These are phyloP conservation scores for Hypoxylon sp. DNA, from an alignment of 2,329 filamentous ascomycete species.

Conservation along the genomic window DNA sequence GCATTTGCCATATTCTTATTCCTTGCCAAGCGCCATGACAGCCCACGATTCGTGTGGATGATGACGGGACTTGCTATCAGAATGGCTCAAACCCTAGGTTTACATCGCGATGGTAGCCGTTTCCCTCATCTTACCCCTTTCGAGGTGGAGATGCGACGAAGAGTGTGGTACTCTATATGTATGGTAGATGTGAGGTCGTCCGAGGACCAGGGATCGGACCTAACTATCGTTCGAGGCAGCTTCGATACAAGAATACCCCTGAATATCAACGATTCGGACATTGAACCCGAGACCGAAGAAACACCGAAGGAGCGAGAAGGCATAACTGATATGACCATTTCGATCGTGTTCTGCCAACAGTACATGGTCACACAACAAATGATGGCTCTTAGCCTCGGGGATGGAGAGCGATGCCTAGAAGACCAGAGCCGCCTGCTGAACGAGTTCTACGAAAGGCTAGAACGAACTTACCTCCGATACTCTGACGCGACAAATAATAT, in stretches of 20 bases:
- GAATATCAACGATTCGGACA: constrained; percentile 66
- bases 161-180: constrained; percentile 74
- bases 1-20: constrained; percentile 67
- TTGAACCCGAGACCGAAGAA: constrained; percentile 56
- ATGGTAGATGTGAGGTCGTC: constrained; percentile 72
- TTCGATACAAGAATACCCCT: constrained; percentile 71
- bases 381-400: constrained; percentile 53
- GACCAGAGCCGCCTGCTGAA: constrained; percentile 56
- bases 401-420: constrained; percentile 54
- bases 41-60: constrained; percentile 66
- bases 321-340: constrained; percentile 63
- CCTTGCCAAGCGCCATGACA: constrained; percentile 64
- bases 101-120: constrained; percentile 71
- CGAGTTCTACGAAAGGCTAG: constrained; percentile 53
- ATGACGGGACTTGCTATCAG: constrained; percentile 71
- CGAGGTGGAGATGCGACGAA: constrained; percentile 71
- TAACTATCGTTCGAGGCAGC: constrained; percentile 69
- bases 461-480: constrained; percentile 62
- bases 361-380: constrained; percentile 58
- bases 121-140: constrained; percentile 69
- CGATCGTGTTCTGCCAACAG: constrained; percentile 58
- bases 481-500: constrained; percentile 53
- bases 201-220: constrained; percentile 75
- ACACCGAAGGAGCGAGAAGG: constrained; percentile 58
- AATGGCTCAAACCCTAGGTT: constrained; percentile 71